Conservation (phyloP, 1,139 yeast genomes). For the Candida pseudoviswanathii region DNA sequence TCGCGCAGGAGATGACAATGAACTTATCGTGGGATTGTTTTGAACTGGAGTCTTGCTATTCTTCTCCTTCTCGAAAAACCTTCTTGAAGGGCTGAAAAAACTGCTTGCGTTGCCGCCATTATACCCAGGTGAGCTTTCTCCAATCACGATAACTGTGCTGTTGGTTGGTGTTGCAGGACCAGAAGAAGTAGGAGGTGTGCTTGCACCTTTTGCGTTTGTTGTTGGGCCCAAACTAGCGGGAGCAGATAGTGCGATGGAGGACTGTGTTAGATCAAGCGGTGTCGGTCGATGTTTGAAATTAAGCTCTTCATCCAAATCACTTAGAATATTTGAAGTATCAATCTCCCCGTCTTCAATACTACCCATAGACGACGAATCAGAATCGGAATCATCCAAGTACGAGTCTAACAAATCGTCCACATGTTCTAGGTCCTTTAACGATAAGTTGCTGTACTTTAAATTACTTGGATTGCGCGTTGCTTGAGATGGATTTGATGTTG, state of each 20-base stretch:
- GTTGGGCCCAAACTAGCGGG: background rate
- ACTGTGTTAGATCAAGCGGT: constrained; percentile 15
- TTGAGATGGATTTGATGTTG: background rate
- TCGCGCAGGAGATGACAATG: constrained; percentile 31
- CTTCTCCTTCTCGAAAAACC: constrained; percentile 25
- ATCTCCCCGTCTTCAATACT: constrained; percentile 22
- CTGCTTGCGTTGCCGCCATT: constrained; percentile 17
- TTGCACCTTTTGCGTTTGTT: constrained; percentile 8
- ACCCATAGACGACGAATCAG: constrained; percentile 37
- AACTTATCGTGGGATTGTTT: constrained; percentile 34
- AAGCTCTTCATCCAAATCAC: constrained; percentile 6
- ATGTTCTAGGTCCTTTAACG: constrained; percentile 32
- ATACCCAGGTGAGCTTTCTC: constrained; percentile 39
- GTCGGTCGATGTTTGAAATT: constrained; percentile 15
- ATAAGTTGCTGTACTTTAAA: constrained; percentile 8
- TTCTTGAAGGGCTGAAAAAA: constrained; percentile 36
- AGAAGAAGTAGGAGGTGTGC: background rate
- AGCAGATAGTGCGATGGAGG: background rate
- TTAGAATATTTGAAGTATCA: constrained; percentile 18
- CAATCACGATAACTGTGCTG: constrained; percentile 29
- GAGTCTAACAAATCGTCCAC: constrained; percentile 49
- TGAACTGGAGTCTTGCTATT: constrained; percentile 1
- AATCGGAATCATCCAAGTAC: constrained; percentile 38
- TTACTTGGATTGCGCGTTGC: background rate
- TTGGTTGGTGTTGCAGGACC: constrained; percentile 22